phyloP scores from a whole-genome alignment of 106 monocot genomes.

The Dendrobium catenatum region DNA sequence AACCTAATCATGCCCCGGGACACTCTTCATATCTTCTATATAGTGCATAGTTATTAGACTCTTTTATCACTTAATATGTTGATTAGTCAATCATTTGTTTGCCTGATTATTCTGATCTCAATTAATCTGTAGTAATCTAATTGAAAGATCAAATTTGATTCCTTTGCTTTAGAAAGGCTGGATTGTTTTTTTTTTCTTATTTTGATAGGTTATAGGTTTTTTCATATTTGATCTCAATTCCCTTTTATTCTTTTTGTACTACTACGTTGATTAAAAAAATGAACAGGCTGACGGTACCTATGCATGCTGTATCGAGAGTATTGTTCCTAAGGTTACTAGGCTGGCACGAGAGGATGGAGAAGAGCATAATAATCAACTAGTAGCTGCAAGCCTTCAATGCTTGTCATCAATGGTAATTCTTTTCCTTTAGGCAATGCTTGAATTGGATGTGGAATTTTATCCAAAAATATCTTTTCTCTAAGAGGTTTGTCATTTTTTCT shows the following conservation, averaged over 20 bases:
- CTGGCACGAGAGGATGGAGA: slow-evolving; percentile 41
- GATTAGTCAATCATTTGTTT: not conserved
- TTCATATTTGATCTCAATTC: no score
- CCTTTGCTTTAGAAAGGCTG: not conserved
- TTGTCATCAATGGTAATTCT: slow-evolving; percentile 23
- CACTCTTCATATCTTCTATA: not conserved
- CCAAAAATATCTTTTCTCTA: not conserved
- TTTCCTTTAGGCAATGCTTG: not conserved
- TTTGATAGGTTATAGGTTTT: not conserved
- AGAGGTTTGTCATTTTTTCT: not conserved
- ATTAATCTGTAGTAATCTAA: not conserved
- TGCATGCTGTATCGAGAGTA: slow-evolving; percentile 59
- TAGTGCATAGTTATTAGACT: not conserved
- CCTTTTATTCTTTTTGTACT: not conserved
- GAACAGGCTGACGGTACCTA: slow-evolving; percentile 77
- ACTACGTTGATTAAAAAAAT: not conserved
- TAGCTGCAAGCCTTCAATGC: slow-evolving; percentile 74
- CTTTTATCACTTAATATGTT: not conserved
- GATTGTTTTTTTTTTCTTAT: not conserved
- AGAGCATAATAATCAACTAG: slow-evolving; percentile 25
- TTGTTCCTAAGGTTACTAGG: slow-evolving; percentile 46
- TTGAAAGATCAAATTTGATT: not conserved
- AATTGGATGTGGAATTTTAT: not conserved
- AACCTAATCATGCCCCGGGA: not conserved
- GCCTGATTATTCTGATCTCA: not conserved